Evolutionary conservation across 2,329 filamentous ascomycete genomes (phyloP), one percentile per base, ranked within the genome.

Genomic region (Blastomyces parvus): DNA sequence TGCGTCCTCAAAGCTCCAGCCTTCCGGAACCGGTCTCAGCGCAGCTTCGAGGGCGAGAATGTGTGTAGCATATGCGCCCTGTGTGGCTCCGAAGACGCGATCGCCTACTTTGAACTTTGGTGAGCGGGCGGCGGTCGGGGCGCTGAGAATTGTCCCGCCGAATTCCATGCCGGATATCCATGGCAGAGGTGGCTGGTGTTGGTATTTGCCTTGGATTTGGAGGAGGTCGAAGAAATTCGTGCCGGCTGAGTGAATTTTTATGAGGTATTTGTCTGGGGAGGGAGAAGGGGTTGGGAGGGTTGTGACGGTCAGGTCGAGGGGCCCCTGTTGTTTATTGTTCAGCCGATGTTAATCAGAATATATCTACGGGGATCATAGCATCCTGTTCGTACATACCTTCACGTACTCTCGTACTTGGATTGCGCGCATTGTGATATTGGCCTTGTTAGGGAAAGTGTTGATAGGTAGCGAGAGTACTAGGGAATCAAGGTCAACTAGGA

Each of bases 161-260:
- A 97, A 97, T 74, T 97, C 93, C 71, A 85, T 84, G 65, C 93
- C 93, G 0, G 90, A 86, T 59, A 93, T 79, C 91, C 92, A 96
- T 40, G 92, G 92, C 59, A 97, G 86, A 0, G 88, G 86, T 0
- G 91, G 91, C 71, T 97, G 92, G 73, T 90, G 84, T 74, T 97
- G 93, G 78, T 97, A 97, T 84, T 95, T 96, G 63, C 93, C 93
- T 72, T 91, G 88, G 72, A 97, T 91, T 74, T 97, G 93, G 62
- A 97, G 85, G 64, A 96, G 88, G 75, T 97, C 93, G 80, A 97
- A 97, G 83, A 97, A 97, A 79, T 97, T 97, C 71, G 90, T 90
- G 25, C 91, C 93, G 0, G 89, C 84, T 57, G 93, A 90, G 76
- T 91, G 89, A 70, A 97, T 89, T 72, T 87, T 84, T 73, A 97